Conservation (phyloP, 23 red algal genomes). For the Pyropia haitanensis region DNA sequence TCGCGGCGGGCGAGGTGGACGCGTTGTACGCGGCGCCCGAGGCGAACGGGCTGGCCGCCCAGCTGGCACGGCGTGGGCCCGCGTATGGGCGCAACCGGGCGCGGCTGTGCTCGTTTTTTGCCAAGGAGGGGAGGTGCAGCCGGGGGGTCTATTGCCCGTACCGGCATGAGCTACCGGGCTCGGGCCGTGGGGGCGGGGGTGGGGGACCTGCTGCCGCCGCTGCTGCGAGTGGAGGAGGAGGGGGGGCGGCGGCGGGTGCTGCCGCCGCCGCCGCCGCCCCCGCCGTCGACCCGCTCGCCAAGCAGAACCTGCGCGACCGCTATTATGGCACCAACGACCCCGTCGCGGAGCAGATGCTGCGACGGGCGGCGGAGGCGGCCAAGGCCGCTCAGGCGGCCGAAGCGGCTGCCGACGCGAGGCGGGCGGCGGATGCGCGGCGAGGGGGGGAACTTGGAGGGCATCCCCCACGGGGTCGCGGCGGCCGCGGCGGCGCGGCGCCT, state of each 20-base stretch:
- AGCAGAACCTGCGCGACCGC: slow-evolving; percentile 60
- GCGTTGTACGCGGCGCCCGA: slow-evolving; percentile 40
- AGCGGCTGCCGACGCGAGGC: no score
- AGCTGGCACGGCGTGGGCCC: slow-evolving; percentile 40
- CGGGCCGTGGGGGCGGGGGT: not conserved
- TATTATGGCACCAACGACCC: slow-evolving; percentile 88
- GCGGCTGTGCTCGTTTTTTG: slow-evolving; percentile 75
- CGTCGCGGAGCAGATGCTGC: slow-evolving; percentile 66
- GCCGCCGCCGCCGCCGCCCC: no score
- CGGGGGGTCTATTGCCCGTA: slow-evolving; percentile 72
- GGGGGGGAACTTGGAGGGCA: no score
- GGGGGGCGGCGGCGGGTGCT: no score
- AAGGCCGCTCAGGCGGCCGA: no score
- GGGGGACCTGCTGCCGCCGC: no score
- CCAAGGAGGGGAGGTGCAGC: slow-evolving; percentile 42
- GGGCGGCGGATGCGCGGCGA: no score
- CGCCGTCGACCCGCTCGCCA: slow-evolving; percentile 16
- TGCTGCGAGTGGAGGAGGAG: no score
- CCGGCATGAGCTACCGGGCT: slow-evolving; percentile 55
- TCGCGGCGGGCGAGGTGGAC: slow-evolving; percentile 39
- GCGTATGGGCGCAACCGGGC: slow-evolving; percentile 69
- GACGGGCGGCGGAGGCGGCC: slow-evolving; percentile 3
- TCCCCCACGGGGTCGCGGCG: no score
- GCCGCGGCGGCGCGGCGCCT: no score
- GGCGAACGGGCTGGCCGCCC: slow-evolving; percentile 41